phyloP scores from a whole-genome alignment of 768 basidiomycete genomes.

The Agrocybe praecox region DNA sequence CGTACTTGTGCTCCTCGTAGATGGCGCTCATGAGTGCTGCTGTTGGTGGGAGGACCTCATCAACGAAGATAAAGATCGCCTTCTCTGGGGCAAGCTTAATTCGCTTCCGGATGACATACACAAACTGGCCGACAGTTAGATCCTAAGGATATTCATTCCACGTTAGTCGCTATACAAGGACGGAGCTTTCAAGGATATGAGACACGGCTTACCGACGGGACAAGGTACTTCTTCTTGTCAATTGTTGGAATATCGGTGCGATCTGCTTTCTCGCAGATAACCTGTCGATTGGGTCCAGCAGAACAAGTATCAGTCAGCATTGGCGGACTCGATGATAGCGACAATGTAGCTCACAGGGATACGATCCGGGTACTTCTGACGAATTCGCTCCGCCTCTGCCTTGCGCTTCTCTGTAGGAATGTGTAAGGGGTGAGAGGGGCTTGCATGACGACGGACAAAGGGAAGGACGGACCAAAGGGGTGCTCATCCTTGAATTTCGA shows the following conservation, averaged over 20 bases:
- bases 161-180: background rate
- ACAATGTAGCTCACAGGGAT: constrained; percentile 76
- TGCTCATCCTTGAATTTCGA: constrained; percentile 99
- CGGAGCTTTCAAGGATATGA: no score
- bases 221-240: constrained; percentile 99
- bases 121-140: constrained; percentile 96
- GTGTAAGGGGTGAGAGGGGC: constrained; percentile 21
- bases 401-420: constrained; percentile 89
- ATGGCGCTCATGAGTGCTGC: constrained; percentile 98
- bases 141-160: constrained; percentile 56
- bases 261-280: constrained; percentile 99
- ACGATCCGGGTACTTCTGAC: constrained; percentile 98
- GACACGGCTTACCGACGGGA: constrained; percentile 77
- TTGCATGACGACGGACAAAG: constrained; percentile 1
- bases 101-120: constrained; percentile 99
- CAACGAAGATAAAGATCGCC: constrained; percentile 99
- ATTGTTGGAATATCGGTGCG: constrained; percentile 98
- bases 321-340: background rate
- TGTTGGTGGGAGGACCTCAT: constrained; percentile 97
- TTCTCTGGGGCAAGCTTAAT: constrained; percentile 99
- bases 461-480: constrained; percentile 78
- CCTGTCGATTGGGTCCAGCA: constrained; percentile 50
- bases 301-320: background rate
- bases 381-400: constrained; percentile 97
- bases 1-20: constrained; percentile 99